Evolutionary conservation across 2,329 filamentous ascomycete species (phyloP), one percentile per base, ranked within the genome.

Genomic region (Fusarium devonianum): DNA sequence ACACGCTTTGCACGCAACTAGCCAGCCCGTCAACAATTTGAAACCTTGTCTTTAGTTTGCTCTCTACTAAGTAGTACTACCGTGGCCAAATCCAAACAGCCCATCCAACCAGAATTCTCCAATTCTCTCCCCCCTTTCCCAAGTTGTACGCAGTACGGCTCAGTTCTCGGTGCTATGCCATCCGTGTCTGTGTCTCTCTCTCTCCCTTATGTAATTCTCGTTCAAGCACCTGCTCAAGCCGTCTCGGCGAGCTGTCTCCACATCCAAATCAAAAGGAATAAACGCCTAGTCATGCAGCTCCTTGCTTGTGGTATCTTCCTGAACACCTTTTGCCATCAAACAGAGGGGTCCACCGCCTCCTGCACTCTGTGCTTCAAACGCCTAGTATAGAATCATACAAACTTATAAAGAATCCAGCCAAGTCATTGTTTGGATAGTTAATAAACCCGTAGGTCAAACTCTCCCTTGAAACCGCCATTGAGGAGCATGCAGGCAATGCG

Each of bases 401-500:
- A 38, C 45, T 39, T 25, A 44, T 42, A 52, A 35, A 21, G 42
- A 42, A 49, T 43, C 46, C 8, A 33, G 29, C 19, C 35, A 33
- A 21, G 13, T 29, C 35, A n/a, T 36, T 44, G 45, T 47, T 39
- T 12, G 26, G 22, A 23, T 36, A 49, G n/a, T 64, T 61, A 70
- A 63, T 62, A 80, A 32, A 52, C 66, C 65, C 36, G 64, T 62
- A 85, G 66, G 51, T 76, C 75, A 51, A 87, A 87, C 1, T 86
- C 82, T 4, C 79, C 83, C 2, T 66, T 76, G 62, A 88, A 89
- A 0, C 86, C 86, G n/a, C 80, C 79, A 42, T 88, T 87, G 25
- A 91, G 65, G 8, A 92, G 70, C 46, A 87, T 79, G 1, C 80
- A 82, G 0, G 86, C 87, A 32, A 92, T 81, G 33, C 83, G 76